A percentile compares a stretch with the other conserved stretches of the same genome.
Evolutionary conservation across 805 yeast species (phyloP).

Genomic region (Torulaspora delbrueckii): DNA sequence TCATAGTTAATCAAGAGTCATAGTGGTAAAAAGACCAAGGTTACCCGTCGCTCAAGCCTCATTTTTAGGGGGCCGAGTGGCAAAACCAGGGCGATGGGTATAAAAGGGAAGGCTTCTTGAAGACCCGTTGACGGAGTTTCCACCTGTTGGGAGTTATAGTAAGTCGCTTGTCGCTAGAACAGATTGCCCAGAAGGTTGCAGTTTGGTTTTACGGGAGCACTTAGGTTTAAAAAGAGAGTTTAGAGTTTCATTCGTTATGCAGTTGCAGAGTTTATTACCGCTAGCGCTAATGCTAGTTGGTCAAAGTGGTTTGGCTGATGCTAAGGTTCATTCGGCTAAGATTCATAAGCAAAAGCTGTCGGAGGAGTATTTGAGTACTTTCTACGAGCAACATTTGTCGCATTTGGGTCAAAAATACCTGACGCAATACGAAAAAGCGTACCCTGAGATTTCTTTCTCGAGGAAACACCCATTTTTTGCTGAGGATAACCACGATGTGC

Average conservation of each 20-base stretch:
- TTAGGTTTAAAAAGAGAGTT: neutral
- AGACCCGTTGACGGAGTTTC: neutral
- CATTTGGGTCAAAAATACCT: slow-evolving; percentile 61
- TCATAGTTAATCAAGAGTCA: neutral
- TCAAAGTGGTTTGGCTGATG: slow-evolving; percentile 37
- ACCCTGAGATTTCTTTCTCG: slow-evolving; percentile 38
- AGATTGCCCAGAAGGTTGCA: neutral
- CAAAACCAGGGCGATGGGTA: slow-evolving; percentile 8
- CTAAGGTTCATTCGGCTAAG: slow-evolving; percentile 50
- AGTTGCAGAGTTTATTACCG: slow-evolving; percentile 27
- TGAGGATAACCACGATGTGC: slow-evolving; percentile 59
- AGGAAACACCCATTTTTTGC: slow-evolving; percentile 21
- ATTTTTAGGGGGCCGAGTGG: slow-evolving; percentile 7
- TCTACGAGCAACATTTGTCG: slow-evolving; percentile 48
- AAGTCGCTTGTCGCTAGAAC: neutral
- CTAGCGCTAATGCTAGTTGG: slow-evolving; percentile 28
- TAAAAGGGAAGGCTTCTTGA: neutral
- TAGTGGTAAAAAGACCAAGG: neutral
- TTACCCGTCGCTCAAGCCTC: neutral
- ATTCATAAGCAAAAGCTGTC: slow-evolving; percentile 51
- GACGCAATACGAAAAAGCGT: slow-evolving; percentile 43
- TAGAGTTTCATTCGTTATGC: slow-evolving; percentile 15
- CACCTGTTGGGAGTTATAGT: neutral
- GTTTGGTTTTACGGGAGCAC: neutral
- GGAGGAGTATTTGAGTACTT: slow-evolving; percentile 49